Evolutionary conservation across 805 yeast genomes (phyloP).

Genomic region (Wickerhamomyces bovis): DNA sequence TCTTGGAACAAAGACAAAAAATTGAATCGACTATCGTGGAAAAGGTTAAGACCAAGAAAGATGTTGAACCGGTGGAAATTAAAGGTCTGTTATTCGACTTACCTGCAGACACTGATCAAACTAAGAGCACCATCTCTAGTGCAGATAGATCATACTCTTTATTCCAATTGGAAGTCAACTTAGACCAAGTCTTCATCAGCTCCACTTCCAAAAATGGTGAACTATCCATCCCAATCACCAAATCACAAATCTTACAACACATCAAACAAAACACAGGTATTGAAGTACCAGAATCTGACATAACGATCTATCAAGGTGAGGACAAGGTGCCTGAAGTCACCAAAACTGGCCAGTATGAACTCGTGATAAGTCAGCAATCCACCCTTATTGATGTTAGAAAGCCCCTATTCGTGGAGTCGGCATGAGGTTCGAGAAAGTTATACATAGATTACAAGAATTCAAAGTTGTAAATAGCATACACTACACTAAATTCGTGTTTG

Average conservation of each 20-base stretch:
- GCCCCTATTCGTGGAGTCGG: neutral
- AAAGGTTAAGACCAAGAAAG: constrained; percentile 3
- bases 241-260: constrained; percentile 6
- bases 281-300: constrained; percentile 15
- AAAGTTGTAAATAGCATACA: neutral
- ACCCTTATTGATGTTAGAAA: constrained; percentile 7
- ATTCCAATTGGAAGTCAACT: constrained; percentile 17
- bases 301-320: constrained; percentile 5
- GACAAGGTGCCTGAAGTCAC: constrained; percentile 8
- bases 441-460: neutral
- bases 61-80: constrained; percentile 12
- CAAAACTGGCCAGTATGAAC: constrained; percentile 13
- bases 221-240: constrained; percentile 7
- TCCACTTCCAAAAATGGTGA: neutral
- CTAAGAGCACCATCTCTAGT: constrained; percentile 3
- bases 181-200: constrained; percentile 4
- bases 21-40: neutral
- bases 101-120: constrained; percentile 6
- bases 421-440: neutral
- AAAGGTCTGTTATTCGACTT: constrained; percentile 19
- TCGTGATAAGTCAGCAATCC: constrained; percentile 14
- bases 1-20: constrained; percentile 4
- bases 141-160: constrained; percentile 15
- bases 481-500: neutral
- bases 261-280: constrained; percentile 11